A percentile compares a stretch with the other conserved stretches of the same genome.
phyloP scores from a whole-genome alignment of 1,139 yeast genomes.

The Suhomyces atakaporum region DNA sequence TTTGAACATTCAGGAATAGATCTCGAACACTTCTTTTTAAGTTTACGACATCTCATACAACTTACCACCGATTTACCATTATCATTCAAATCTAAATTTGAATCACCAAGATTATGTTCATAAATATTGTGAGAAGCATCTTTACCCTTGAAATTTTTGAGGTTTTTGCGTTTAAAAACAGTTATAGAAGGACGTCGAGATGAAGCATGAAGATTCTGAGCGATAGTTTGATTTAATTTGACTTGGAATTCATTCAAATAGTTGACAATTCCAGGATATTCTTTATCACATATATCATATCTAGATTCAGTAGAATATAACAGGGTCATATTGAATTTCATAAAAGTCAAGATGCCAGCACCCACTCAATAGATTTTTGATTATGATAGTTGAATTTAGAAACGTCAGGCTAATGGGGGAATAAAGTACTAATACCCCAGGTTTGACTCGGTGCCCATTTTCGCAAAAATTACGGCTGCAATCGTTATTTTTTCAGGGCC shows the following conservation, averaged over 20 bases:
- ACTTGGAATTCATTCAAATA: conserved; percentile 22
- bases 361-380: too few species aligned
- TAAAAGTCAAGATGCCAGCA: not conserved
- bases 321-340: conserved; percentile 3
- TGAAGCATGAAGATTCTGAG: conserved; percentile 1
- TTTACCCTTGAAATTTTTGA: conserved; percentile 16
- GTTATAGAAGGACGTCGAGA: conserved; percentile 18
- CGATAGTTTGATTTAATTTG: conserved; percentile 7
- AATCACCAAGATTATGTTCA: conserved; percentile 20
- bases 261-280: conserved; percentile 17
- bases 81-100: conserved; percentile 19
- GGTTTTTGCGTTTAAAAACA: conserved; percentile 27
- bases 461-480: conserved; percentile 1
- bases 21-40: conserved; percentile 28
- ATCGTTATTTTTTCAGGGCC: conserved; percentile 5
- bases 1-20: conserved; percentile 27
- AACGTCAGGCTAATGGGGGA: conserved; percentile 3
- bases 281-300: conserved; percentile 12
- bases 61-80: conserved; percentile 23
- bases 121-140: conserved; percentile 18
- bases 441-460: conserved; percentile 5
- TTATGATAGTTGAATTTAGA: too few species aligned
- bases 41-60: conserved; percentile 28
- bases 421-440: conserved; percentile 1
- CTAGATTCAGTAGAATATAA: conserved; percentile 3